Base-by-base conservation (phyloP, 2,329 filamentous ascomycete genomes). In the Fusarium austroafricanum region DNA sequence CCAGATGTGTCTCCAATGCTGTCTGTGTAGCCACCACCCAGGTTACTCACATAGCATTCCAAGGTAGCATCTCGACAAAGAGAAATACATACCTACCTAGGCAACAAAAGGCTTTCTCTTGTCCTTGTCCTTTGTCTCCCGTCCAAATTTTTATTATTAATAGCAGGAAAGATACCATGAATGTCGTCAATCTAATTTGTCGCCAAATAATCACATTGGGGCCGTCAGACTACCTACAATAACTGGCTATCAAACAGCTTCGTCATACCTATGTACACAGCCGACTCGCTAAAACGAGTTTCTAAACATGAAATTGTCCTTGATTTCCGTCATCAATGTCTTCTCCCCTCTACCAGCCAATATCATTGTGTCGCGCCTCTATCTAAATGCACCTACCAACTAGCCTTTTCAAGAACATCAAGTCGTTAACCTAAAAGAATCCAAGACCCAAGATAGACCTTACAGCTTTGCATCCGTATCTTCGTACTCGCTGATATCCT, bases 401-500 rank as follows among this genome's bases (percentile, higher is more conserved):
- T 35, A 18, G 40, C 42, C 42, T 38, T 70, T 28, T 31, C 31
- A 49, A 55, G 26, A 23, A 52, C 39, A 61, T 37, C 23, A 59
- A 54, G 40, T 38, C 39, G 20, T 51, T 56, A 56, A 45, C 46
- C 21, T 23, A 38, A 44, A 15, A 54, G 42, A 28, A 29, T 11
- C 17, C 37, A 49, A 57, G 45, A 46, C 38, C 38, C 33, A 38
- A 29, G 15, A 11, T 28, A 33, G 35, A 35, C 5, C 31, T 67
- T 35, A 95, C 58, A 97, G 84, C 82, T 97, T 97, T 15, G 92
- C 82, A 67, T 92, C 93, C 61, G 90, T 83, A 61, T 97, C 95
- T 77, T 97, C 92, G 78, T 95, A 98, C 74, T 94, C 92, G 65
- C 85, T 90, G 56, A 98, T 79, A 69, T 96, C 91, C 75, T 87